Conservation (phyloP, 805 yeast species). For the Metschnikowia matae region DNA sequence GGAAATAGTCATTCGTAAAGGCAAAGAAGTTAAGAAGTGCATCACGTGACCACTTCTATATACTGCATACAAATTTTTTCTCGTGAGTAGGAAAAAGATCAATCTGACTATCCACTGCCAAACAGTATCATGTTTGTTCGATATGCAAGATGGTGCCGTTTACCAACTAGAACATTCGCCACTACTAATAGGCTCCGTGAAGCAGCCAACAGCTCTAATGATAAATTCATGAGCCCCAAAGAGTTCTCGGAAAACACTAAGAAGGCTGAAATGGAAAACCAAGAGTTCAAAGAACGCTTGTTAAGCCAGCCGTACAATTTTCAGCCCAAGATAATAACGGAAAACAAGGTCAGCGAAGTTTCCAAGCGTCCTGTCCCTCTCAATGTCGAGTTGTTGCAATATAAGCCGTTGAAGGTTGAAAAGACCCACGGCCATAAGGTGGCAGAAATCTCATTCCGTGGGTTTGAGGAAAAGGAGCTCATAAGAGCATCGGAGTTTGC, state of each 20-base stretch:
- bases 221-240: conserved; percentile 26
- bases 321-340: conserved; percentile 27
- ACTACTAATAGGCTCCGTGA: conserved; percentile 2
- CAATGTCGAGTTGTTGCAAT: conserved; percentile 75
- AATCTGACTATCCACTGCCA: background rate
- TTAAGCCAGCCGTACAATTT: conserved; percentile 25
- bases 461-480: conserved; percentile 65
- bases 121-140: conserved; percentile 7
- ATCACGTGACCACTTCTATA: background rate
- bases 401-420: conserved; percentile 71
- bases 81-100: conserved; percentile 3
- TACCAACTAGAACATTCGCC: conserved; percentile 7
- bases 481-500: conserved; percentile 82
- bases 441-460: conserved; percentile 71
- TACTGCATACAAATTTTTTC: conserved; percentile 2
- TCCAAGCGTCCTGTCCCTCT: conserved; percentile 67
- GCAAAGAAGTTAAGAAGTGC: no score
- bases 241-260: conserved; percentile 29
- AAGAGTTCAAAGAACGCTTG: conserved; percentile 25
- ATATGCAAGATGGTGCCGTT: conserved; percentile 4
- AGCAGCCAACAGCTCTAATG: background rate
- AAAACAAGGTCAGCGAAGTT: conserved; percentile 18
- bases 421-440: conserved; percentile 68
- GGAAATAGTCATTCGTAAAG: background rate
- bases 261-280: conserved; percentile 23